Base-by-base conservation (phyloP, 306 rosid species). In the Vigna hirtella region DNA sequence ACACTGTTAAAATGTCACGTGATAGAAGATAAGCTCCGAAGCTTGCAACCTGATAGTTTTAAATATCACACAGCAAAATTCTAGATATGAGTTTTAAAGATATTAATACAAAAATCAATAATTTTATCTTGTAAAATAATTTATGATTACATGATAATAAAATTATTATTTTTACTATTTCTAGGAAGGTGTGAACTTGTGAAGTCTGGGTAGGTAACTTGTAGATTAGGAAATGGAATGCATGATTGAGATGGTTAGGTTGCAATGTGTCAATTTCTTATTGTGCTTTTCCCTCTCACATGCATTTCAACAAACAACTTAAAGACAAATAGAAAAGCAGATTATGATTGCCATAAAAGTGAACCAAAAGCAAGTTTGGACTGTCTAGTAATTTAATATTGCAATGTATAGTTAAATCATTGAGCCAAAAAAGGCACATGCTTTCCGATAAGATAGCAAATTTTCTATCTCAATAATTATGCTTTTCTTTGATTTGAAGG, bases 1-100 rank as follows among this genome's bases (percentile, higher is more conserved):
- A 91, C 80, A 96, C 68, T 22, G 99, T 56, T 18, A 96, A 14
- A 26, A 96, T 89, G 86, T 91, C 79, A 61, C 98, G 88, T 3
- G 99, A 90, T 70, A 96, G 40, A 56, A 96, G 94, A 80, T 93
- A 91, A 11, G 91, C 99, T 53, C 99, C 99, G 90, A 92, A 96
- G 83, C 99, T 96, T 10, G 99, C 99, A 52, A 96, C 99, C 99
- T 96, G 72, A 26, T 45, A 40, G n/a, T 45, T 30, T 72, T 62
- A 17, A 14, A 61, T 64, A 49, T 71, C 50, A 24, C 4, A 40
- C 15, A 58, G 4, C 74, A 53, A 1, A 68, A 58, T 40, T 40
- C 45, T 40, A 40, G 2, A 40, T 40, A 8, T 40, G 45, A 40
- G 10, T 40, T 40, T 40, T 40, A 8, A 40, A 40, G 45, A 40